A percentile compares a stretch with the other conserved stretches of the same genome.
phyloP scores from a whole-genome alignment of 1,139 yeast species.

The Geotrichum bryndzae region DNA sequence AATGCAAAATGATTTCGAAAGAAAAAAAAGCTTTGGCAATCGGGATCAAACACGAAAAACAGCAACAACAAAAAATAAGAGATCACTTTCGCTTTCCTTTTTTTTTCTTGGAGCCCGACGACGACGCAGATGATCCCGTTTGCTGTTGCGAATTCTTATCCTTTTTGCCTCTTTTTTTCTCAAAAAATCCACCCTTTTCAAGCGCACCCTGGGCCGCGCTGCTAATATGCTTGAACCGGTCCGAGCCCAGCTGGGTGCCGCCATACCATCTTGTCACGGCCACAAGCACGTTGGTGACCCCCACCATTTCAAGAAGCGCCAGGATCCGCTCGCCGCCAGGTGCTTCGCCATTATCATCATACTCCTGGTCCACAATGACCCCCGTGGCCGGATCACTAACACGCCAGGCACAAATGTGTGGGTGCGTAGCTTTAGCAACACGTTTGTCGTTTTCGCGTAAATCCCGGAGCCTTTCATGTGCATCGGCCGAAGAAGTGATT shows the following conservation, averaged over 20 bases:
- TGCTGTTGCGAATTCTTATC: not conserved
- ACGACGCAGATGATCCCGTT: not conserved
- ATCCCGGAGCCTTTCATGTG: conserved; percentile 44
- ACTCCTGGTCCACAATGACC: conserved; percentile 18
- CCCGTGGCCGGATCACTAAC: conserved; percentile 34
- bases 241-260: conserved; percentile 83
- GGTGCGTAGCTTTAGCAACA: conserved; percentile 58
- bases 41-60: not conserved
- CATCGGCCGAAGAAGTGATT: conserved; percentile 58
- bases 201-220: conserved; percentile 77
- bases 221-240: conserved; percentile 74
- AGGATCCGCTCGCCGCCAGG: conserved; percentile 78
- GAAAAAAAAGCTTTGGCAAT: not conserved
- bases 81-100: not conserved
- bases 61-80: not conserved
- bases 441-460: conserved; percentile 48
- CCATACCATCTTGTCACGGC: conserved; percentile 90
- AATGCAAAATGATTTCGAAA: not conserved
- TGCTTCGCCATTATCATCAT: conserved; percentile 77
- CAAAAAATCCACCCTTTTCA: conserved; percentile 47
- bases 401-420: conserved; percentile 73
- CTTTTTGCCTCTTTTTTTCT: conserved; percentile 8
- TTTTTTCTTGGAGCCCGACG: not conserved
- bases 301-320: conserved; percentile 61
- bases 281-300: conserved; percentile 74